phyloP scores from a whole-genome alignment of 2,329 filamentous ascomycete species.

The Cladosporium velox region DNA sequence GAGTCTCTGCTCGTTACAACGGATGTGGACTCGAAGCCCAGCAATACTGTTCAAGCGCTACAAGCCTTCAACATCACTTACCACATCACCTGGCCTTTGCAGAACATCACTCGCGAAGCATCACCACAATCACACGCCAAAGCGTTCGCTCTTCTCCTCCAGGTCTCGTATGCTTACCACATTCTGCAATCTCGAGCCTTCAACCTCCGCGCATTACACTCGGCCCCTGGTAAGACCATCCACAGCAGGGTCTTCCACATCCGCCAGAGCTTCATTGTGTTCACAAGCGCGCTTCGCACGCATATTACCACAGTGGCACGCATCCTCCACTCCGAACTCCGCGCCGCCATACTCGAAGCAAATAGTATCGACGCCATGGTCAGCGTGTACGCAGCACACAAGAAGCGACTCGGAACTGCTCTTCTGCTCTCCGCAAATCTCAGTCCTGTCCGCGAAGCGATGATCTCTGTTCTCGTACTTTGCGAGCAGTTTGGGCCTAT shows the following conservation, averaged over 20 bases:
- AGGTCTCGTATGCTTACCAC: slow-evolving; percentile 70
- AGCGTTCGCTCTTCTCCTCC: slow-evolving; percentile 74
- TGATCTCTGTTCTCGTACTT: slow-evolving; percentile 76
- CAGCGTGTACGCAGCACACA: slow-evolving; percentile 64
- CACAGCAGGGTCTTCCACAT: slow-evolving; percentile 43
- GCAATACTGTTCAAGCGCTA: slow-evolving; percentile 23
- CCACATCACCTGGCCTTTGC: slow-evolving; percentile 58
- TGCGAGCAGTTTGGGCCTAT: slow-evolving; percentile 68
- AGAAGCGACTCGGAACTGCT: slow-evolving; percentile 64
- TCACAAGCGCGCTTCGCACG: slow-evolving; percentile 74
- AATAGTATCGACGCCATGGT: slow-evolving; percentile 83
- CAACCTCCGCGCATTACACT: slow-evolving; percentile 30
- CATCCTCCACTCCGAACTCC: slow-evolving; percentile 60
- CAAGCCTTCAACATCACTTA: slow-evolving; percentile 25
- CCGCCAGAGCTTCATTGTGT: slow-evolving; percentile 53
- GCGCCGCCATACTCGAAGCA: slow-evolving; percentile 58
- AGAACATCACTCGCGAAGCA: slow-evolving; percentile 70
- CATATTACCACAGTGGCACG: slow-evolving; percentile 70
- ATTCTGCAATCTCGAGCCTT: slow-evolving; percentile 59
- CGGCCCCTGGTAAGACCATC: slow-evolving; percentile 42
- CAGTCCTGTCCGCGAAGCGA: slow-evolving; percentile 67
- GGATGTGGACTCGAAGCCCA: slow-evolving; percentile 39
- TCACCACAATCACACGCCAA: slow-evolving; percentile 68
- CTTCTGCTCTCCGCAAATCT: slow-evolving; percentile 70
- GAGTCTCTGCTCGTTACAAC: slow-evolving; percentile 44